phyloP scores from a whole-genome alignment of 768 basidiomycete genomes.

The Clathrus columnatus region DNA sequence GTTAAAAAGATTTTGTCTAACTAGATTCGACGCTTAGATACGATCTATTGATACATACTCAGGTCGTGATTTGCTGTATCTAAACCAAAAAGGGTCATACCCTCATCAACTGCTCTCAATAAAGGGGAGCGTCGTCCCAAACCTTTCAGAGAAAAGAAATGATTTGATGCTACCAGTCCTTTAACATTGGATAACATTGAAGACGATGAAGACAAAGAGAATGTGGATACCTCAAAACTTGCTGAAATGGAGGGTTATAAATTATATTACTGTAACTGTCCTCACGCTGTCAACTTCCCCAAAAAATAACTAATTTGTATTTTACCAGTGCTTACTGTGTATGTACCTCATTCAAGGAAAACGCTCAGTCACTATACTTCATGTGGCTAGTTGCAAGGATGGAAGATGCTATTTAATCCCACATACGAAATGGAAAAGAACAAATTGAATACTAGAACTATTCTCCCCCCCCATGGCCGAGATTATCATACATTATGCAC shows the following conservation, averaged over 20 bases:
- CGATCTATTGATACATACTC: conserved; percentile 62
- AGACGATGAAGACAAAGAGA: conserved; percentile 32
- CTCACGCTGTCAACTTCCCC: too few relatives aligned
- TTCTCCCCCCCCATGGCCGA: too few relatives aligned
- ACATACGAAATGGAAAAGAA: too few relatives aligned
- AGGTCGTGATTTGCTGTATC: conserved; percentile 74
- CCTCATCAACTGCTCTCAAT: conserved; percentile 56
- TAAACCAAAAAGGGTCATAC: conserved; percentile 71
- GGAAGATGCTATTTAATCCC: too few relatives aligned
- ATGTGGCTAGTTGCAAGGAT: too few relatives aligned
- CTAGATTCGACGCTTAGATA: conserved; percentile 81
- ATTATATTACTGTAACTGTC: too few relatives aligned
- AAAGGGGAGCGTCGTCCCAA: conserved; percentile 43
- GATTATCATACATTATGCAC: too few relatives aligned
- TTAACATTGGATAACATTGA: conserved; percentile 19
- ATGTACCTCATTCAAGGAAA: too few relatives aligned
- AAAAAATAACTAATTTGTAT: too few relatives aligned
- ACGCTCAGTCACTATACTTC: too few relatives aligned
- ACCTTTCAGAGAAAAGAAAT: conserved; percentile 59
- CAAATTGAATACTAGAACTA: too few relatives aligned
- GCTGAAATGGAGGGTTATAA: conserved; percentile 40
- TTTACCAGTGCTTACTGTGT: too few relatives aligned
- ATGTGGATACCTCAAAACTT: conserved; percentile 27
- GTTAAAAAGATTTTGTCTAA: conserved; percentile 3
- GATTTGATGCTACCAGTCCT: conserved; percentile 53